Conservation (phyloP, 768 basidiomycete genomes). For the Chalciporus sphaerocephalus region DNA sequence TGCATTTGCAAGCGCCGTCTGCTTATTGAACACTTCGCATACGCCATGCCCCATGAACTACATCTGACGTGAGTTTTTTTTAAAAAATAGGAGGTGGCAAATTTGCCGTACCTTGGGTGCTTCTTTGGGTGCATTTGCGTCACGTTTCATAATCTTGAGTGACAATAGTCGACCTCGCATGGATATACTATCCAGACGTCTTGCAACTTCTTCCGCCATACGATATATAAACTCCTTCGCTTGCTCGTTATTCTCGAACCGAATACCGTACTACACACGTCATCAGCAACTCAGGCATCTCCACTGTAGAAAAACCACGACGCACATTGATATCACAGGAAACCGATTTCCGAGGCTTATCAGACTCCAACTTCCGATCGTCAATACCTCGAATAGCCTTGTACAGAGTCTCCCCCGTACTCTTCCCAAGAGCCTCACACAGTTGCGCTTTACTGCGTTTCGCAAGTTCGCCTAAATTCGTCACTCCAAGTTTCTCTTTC, state of each 20-base stretch:
- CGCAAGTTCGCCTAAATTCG: conserved; percentile 63
- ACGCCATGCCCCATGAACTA: conserved; percentile 91
- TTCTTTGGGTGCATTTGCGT: conserved; percentile 82
- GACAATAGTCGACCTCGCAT: conserved; percentile 75
- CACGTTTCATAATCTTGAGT: conserved; percentile 84
- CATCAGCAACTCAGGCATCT: conserved; percentile 3
- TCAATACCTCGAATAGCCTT: conserved; percentile 85
- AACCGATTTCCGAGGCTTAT: conserved; percentile 85
- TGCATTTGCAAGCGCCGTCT: conserved; percentile 52
- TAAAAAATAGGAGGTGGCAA: no score
- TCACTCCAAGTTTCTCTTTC: conserved; percentile 68
- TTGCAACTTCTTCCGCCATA: conserved; percentile 74
- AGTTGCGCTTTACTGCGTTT: conserved; percentile 61
- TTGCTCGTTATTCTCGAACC: conserved; percentile 80
- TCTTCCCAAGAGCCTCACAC: conserved; percentile 70
- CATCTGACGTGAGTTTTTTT: not conserved
- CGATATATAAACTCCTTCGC: conserved; percentile 74
- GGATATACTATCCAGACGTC: conserved; percentile 60
- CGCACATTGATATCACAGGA: conserved; percentile 93
- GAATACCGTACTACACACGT: conserved; percentile 78
- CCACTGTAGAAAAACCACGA: conserved; percentile 8
- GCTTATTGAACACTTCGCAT: conserved; percentile 79
- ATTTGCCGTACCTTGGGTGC: conserved; percentile 68
- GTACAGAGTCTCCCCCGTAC: conserved; percentile 79
- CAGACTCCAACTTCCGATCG: conserved; percentile 70